Conservation (phyloP, 139 green algal genomes). For the Nannochloris sp. region DNA sequence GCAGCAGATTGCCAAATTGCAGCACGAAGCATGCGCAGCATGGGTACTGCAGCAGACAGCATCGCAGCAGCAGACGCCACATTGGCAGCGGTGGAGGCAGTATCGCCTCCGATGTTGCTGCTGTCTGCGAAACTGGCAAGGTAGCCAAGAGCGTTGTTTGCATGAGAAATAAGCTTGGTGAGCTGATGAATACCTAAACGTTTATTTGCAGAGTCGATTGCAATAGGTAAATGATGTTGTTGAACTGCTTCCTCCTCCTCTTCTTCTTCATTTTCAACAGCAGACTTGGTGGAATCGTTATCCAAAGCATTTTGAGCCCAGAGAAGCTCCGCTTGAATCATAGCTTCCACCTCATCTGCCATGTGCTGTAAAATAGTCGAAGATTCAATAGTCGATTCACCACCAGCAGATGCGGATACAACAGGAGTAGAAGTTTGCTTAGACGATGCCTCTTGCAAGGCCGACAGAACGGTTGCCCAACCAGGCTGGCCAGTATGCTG, state of each 20-base stretch:
- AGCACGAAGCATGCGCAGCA: constrained; percentile 41
- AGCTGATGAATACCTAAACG: not conserved
- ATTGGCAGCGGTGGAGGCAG: too few relatives aligned
- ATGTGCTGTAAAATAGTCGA: constrained; percentile 4
- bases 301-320: constrained; percentile 46
- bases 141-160: not conserved
- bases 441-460: constrained; percentile 15
- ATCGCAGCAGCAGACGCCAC: too few relatives aligned
- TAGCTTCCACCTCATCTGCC: constrained; percentile 27
- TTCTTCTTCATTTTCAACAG: not conserved
- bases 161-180: not conserved
- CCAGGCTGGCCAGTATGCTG: constrained; percentile 14
- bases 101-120: too few relatives aligned
- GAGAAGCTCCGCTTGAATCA: constrained; percentile 44
- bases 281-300: not conserved
- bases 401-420: not conserved
- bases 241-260: not conserved
- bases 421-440: constrained; percentile 12
- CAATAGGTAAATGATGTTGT: not conserved
- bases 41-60: constrained; percentile 8
- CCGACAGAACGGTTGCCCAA: constrained; percentile 22
- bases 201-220: constrained; percentile 3
- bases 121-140: too few relatives aligned
- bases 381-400: too few relatives aligned
- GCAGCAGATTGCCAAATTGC: constrained; percentile 32